A percentile compares a stretch with the other conserved stretches of the same genome.
These are phyloP conservation scores for Mycena albidolilacea DNA, from an alignment of 768 basidiomycete species.

Conservation along the genomic window DNA sequence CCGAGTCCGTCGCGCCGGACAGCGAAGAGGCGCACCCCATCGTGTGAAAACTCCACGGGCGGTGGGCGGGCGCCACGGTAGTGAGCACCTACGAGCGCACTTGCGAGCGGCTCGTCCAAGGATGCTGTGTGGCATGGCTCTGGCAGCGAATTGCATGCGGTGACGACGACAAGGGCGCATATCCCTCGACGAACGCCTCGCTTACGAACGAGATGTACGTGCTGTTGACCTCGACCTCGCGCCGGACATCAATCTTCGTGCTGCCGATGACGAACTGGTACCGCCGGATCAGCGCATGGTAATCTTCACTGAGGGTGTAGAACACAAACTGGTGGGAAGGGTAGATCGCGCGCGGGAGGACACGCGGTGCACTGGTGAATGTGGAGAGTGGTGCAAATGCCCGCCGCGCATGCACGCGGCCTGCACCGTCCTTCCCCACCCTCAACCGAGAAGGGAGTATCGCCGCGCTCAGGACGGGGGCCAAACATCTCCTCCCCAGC, in stretches of 20 bases:
- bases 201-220: conserved; percentile 55
- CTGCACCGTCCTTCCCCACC: conserved; percentile 47
- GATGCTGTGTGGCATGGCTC: conserved; percentile 61
- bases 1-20: too few species aligned
- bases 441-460: conserved; percentile 58
- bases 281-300: conserved; percentile 81
- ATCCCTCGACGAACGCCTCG: conserved; percentile 70
- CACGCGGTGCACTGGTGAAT: conserved; percentile 66
- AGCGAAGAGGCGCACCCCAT: too few species aligned
- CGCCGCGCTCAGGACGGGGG: conserved; percentile 64
- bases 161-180: conserved; percentile 45
- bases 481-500: conserved; percentile 31
- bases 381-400: conserved; percentile 68
- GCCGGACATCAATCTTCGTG: conserved; percentile 77
- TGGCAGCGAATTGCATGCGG: conserved; percentile 54
- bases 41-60: too few species aligned
- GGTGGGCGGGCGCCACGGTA: conserved; percentile 55
- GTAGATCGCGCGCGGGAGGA: conserved; percentile 85
- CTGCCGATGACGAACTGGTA: conserved; percentile 73
- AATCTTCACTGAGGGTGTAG: conserved; percentile 80
- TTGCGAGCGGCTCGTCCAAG: conserved; percentile 85
- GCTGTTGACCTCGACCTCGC: conserved; percentile 77
- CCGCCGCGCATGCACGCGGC: conserved; percentile 50
- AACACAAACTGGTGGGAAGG: conserved; percentile 90
- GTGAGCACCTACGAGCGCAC: conserved; percentile 77